These are phyloP conservation scores for Astrothelium macrocarpum DNA, from an alignment of 495 filamentous ascomycete species.

Conservation along the genomic window DNA sequence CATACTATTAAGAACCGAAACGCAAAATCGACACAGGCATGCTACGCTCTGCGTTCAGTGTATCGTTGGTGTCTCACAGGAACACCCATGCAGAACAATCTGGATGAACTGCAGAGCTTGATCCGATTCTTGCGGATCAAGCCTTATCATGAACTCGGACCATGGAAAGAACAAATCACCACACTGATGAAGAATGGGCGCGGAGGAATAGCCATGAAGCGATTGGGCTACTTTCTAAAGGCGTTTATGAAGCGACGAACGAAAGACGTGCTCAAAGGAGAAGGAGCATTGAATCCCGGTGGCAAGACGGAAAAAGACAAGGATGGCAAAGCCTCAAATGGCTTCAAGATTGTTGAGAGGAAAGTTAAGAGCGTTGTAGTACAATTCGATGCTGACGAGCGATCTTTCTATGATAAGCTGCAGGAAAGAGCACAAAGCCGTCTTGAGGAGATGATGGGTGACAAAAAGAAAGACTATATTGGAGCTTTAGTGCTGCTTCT, in stretches of 20 bases:
- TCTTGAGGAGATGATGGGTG: constrained; percentile 90
- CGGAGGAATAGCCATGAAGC: constrained; percentile 79
- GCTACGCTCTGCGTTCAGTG: constrained; percentile 66
- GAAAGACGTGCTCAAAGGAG: constrained; percentile 85
- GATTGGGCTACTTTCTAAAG: constrained; percentile 71
- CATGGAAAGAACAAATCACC: constrained; percentile 85
- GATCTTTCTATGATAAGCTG: constrained; percentile 73
- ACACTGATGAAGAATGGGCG: constrained; percentile 73
- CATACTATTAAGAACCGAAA: constrained; percentile 98
- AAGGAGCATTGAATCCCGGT: constrained; percentile 63
- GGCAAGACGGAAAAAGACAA: constrained; percentile 43
- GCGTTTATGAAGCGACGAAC: constrained; percentile 95
- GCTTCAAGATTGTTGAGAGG: constrained; percentile 78
- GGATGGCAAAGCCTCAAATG: constrained; percentile 41
- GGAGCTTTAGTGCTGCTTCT: constrained; percentile 80
- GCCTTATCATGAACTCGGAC: constrained; percentile 69
- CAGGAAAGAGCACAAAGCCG: constrained; percentile 76
- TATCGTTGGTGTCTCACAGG: constrained; percentile 95
- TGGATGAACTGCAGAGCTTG: constrained; percentile 91
- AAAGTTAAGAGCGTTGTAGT: constrained; percentile 73
- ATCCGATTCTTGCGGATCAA: constrained; percentile 89
- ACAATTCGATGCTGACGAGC: constrained; percentile 70
- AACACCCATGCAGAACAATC: constrained; percentile 94
- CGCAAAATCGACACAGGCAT: constrained; percentile 84
- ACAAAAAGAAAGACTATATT: constrained; percentile 62